Evolutionary conservation across 1,284 basidiomycete species (phyloP), one percentile per base, ranked within the genome.

Genomic region (Ustilago cynodontis): DNA sequence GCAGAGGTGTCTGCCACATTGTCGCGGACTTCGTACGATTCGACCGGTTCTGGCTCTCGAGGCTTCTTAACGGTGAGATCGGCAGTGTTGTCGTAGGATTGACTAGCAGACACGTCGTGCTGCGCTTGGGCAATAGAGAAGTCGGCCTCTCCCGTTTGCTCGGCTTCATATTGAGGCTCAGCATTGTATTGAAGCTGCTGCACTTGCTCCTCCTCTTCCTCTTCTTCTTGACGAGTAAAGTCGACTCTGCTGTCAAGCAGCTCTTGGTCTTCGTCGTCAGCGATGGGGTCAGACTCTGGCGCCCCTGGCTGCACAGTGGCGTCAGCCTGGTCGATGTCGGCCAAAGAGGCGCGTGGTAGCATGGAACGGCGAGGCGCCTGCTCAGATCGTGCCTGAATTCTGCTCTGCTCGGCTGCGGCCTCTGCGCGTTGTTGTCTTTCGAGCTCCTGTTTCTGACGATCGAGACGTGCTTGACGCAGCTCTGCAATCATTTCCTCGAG

Each of bases 401-500:
- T 63, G 43, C 20, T 56, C 8, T 45, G 31, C 24, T 71, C 59
- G 11, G 64, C 51, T 2, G 65, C 59, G 13, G 53, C 53, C 26
- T 65, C 59, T 5, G 60, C 65, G 7, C 20, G 56, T n/a, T 67
- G 52, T 39, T 75, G 63, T 4, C 57, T 63, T 8, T 65, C 60
- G 18, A 72, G 59, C 55, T 75, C 67, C 39, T 70, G 64, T 33
- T 63, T 66, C 16, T 71, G 64, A 45, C 66, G 53, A 13, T 65
- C 68, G 39, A 45, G 29, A 24, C 67, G 63, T 8, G 67, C 67
- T 31, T 76, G 64, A 20, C 72, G 67, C 14, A 83, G 59, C 51
- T 85, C 84, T 29, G 62, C 49, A 9, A 79, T 75, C 78, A 84
- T 79, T 50, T 79, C 80, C 31, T 84, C 82, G 28, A 85, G 72